Conservation (phyloP, 306 rosid genomes). For the Psophocarpus tetragonolobus region DNA sequence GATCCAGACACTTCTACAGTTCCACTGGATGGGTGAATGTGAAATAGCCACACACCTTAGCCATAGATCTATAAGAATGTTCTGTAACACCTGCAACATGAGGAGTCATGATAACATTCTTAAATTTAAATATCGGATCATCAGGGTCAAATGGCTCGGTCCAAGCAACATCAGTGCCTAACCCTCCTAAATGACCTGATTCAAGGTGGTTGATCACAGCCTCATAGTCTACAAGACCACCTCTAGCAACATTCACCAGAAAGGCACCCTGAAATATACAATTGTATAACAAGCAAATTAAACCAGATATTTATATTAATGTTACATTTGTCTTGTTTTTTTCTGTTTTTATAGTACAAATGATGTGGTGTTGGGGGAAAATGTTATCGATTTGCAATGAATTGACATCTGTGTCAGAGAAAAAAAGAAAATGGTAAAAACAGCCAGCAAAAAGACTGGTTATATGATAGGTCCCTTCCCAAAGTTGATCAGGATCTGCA, state of each 20-base stretch:
- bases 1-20: not conserved
- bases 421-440: not conserved
- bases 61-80: conserved; percentile 74
- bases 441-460: not conserved
- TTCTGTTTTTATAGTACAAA: not conserved
- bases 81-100: conserved; percentile 93
- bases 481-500: not conserved
- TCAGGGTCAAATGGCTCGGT: conserved; percentile 81
- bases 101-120: conserved; percentile 80
- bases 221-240: conserved; percentile 69
- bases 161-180: conserved; percentile 93
- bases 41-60: conserved; percentile 61
- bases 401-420: not conserved
- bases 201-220: conserved; percentile 57
- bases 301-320: conserved; percentile 9
- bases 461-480: not conserved
- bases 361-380: not conserved
- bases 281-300: not conserved
- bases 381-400: not conserved
- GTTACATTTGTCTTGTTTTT: not conserved
- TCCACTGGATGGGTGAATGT: not conserved
- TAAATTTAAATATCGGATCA: conserved; percentile 67
- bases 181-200: conserved; percentile 80
- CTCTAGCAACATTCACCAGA: conserved; percentile 80
- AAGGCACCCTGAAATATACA: conserved; percentile 66